These are phyloP conservation scores for fission yeast (Schizosaccharomyces pombe) DNA, from an alignment of 805 yeast species.

Conservation along the genomic window DNA sequence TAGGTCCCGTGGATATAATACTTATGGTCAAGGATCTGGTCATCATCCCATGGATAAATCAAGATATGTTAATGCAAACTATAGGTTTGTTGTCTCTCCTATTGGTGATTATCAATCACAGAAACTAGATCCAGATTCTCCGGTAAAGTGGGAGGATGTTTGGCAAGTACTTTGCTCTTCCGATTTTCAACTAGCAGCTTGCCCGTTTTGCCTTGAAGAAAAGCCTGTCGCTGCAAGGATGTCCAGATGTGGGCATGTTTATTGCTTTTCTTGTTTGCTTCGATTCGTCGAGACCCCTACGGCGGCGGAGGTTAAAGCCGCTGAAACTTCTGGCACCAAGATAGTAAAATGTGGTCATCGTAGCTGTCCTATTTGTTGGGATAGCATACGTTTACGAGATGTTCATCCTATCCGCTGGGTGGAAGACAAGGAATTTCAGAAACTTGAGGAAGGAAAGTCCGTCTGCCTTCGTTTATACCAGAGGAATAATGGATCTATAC, in stretches of 20 bases:
- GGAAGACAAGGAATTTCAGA: slow-evolving; percentile 14
- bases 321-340: slow-evolving; percentile 6
- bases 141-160: slow-evolving; percentile 13
- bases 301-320: slow-evolving; percentile 7
- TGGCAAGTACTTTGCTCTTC: slow-evolving; percentile 52
- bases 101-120: slow-evolving; percentile 33
- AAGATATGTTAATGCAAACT: slow-evolving; percentile 48
- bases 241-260: slow-evolving; percentile 83
- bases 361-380: slow-evolving; percentile 65
- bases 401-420: slow-evolving; percentile 30
- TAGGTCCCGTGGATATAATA: neutral
- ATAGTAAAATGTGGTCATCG: slow-evolving; percentile 22
- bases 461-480: neutral
- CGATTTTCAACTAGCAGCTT: slow-evolving; percentile 33
- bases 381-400: slow-evolving; percentile 28
- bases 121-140: slow-evolving; percentile 16
- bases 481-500: neutral
- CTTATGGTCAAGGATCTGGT: slow-evolving; percentile 5
- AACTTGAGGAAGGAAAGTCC: neutral
- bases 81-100: slow-evolving; percentile 57
- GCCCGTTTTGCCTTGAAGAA: slow-evolving; percentile 80
- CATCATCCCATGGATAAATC: slow-evolving; percentile 12
- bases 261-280: slow-evolving; percentile 63
- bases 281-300: slow-evolving; percentile 16
- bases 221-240: slow-evolving; percentile 79